Percentiles rank a stretch among this genome's conserved stretches.
Conservation (phyloP, 768 basidiomycete species). For the Daedaleopsis sinensis region DNA sequence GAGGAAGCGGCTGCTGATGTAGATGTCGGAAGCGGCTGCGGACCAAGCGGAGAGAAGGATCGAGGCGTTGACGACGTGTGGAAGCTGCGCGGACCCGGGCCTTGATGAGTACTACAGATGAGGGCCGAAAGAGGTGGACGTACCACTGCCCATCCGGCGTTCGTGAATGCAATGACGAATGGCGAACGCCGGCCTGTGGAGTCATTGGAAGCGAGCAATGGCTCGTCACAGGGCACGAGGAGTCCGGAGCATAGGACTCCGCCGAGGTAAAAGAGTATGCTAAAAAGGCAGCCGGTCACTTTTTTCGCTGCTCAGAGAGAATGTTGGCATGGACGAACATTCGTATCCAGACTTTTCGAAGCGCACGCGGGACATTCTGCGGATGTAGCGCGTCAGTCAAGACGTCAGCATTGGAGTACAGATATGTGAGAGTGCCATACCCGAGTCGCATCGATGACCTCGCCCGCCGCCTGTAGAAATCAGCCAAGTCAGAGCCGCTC, state of each 20-base stretch:
- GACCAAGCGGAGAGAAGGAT: slow-evolving; percentile 60
- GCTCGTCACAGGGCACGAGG: slow-evolving; percentile 40
- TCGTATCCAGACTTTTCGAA: slow-evolving; percentile 31
- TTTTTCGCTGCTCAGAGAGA: neutral
- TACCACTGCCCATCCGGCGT: slow-evolving; percentile 47
- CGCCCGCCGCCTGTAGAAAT: slow-evolving; percentile 29
- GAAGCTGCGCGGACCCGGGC: slow-evolving; percentile 26
- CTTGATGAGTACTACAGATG: neutral
- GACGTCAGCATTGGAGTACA: no score
- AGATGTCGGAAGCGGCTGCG: slow-evolving; percentile 55
- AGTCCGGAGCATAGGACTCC: slow-evolving; percentile 48
- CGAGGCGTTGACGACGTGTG: slow-evolving; percentile 42
- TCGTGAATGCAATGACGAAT: slow-evolving; percentile 49
- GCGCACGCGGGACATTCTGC: slow-evolving; percentile 32
- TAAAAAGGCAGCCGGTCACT: neutral
- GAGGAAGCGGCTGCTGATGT: slow-evolving; percentile 49
- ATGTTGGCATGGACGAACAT: slow-evolving; percentile 20
- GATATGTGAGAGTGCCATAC: slow-evolving; percentile 6
- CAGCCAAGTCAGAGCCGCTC: neutral
- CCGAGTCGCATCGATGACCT: slow-evolving; percentile 32
- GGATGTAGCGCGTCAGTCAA: neutral
- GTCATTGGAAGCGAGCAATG: slow-evolving; percentile 33
- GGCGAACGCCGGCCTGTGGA: slow-evolving; percentile 42
- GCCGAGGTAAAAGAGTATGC: slow-evolving; percentile 43
- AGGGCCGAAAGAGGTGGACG: slow-evolving; percentile 21